Evolutionary conservation across 2,329 filamentous ascomycete genomes (phyloP).

Genomic region (Amauroascus verrucosus): DNA sequence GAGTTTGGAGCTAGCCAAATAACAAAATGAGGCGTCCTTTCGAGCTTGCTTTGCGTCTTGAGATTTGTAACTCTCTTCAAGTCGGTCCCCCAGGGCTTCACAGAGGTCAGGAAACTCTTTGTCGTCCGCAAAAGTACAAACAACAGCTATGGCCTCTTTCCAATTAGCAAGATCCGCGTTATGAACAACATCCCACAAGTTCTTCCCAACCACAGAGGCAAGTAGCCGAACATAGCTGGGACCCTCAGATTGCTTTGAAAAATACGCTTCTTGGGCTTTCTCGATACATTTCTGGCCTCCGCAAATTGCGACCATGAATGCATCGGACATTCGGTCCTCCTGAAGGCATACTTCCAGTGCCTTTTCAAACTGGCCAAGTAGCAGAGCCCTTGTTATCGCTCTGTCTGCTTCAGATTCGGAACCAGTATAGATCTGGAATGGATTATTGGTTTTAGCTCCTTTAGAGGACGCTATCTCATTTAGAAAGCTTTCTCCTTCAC

Average conservation of each 20-base stretch:
- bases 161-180: conserved; percentile 87
- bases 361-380: conserved; percentile 82
- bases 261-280: conserved; percentile 84
- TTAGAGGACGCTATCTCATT: conserved; percentile 70
- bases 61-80: conserved; percentile 56
- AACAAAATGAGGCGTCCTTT: conserved; percentile 94
- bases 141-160: conserved; percentile 92
- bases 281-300: conserved; percentile 87
- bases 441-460: conserved; percentile 83
- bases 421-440: conserved; percentile 80
- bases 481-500: conserved; percentile 74
- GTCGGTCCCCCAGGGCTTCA: conserved; percentile 83
- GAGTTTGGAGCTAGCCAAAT: conserved; percentile 85
- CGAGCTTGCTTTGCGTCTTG: conserved; percentile 49
- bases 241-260: conserved; percentile 67
- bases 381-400: conserved; percentile 73
- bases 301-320: conserved; percentile 95
- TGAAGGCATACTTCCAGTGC: conserved; percentile 81
- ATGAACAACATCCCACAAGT: conserved; percentile 95
- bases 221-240: conserved; percentile 89
- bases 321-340: conserved; percentile 85
- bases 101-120: conserved; percentile 89
- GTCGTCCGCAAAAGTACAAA: conserved; percentile 91
- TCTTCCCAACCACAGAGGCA: conserved; percentile 86
- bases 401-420: conserved; percentile 77